Base-by-base conservation (phyloP, 2,329 filamentous ascomycete species). In the Pezicula neosporulosa region DNA sequence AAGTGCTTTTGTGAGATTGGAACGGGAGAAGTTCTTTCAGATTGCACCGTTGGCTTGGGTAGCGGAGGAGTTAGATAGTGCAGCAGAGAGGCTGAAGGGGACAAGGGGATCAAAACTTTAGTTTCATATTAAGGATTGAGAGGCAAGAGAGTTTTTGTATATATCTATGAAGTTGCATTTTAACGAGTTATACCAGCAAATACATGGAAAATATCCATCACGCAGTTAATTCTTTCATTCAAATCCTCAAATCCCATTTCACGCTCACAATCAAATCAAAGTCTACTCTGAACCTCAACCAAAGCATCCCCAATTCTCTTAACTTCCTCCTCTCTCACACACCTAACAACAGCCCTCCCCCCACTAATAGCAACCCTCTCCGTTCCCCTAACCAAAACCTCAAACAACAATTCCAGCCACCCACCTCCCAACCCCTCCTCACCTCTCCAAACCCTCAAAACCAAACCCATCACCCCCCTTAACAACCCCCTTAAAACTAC, bases 401-500 rank as follows among this genome's bases (percentile, higher is more conserved):
- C 77, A 65, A 96, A 96, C 38, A 89, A 77, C 41, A 96, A 72
- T 70, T 95, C 90, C 70, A 95, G 89, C 69, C 80, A 93, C 2
- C 79, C 84, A 52, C n/a, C 24, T 43, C 50, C 27, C 77, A 78
- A 65, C 82, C 70, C 83, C 53, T 35, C 45, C 6, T 77, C 78
- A 65, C 82, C 70, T 82, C 79, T 77, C 91, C 90, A 96, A 47
- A 87, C 87, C 66, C 88, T 83, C 4, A 84, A 88, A 37, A 88
- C 78, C 30, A 95, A 95, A 76, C 72, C 86, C 89, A 68, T 92
- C 88, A 27, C 87, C 89, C 0, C 89, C 89, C 64, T 80, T 82
- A 7, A 95, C 90, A 1, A 90, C 90, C 57, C 83, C 87, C n/a
- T 89, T 89, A 66, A 96, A 96, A 36, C 90, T 78, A n/a, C 90